Evolutionary conservation across 164 flowering plant species (phyloP).

Genomic region (Litsea cubeba): DNA sequence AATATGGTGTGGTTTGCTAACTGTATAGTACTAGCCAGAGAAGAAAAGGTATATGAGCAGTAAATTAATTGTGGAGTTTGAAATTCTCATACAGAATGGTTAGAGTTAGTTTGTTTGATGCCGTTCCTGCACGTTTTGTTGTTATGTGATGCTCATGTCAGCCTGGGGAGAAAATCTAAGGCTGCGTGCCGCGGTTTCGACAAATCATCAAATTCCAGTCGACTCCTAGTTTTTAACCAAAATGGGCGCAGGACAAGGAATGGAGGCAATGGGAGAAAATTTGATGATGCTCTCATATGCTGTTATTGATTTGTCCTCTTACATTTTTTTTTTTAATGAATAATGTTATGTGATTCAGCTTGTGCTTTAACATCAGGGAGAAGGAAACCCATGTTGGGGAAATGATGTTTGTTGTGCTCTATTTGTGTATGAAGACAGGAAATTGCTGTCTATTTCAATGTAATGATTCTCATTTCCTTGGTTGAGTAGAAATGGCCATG

Average conservation of each 20-base stretch:
- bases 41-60: neutral
- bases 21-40: slow-evolving; percentile 10
- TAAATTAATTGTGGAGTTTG: neutral
- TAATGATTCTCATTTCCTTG: too few relatives aligned
- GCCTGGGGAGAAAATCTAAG: neutral
- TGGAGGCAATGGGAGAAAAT: neutral
- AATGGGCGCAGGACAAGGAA: slow-evolving; percentile 4
- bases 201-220: slow-evolving; percentile 9
- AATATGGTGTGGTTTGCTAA: slow-evolving; percentile 6
- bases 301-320: slow-evolving; percentile 6
- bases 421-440: neutral
- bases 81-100: neutral
- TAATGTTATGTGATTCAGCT: slow-evolving; percentile 2
- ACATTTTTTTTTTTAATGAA: neutral
- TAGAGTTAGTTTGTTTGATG: slow-evolving; percentile 5
- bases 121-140: neutral
- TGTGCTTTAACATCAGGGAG: slow-evolving; percentile 4
- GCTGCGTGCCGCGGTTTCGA: neutral
- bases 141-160: neutral
- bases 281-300: neutral
- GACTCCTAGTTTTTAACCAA: slow-evolving; percentile 13
- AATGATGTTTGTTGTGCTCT: neutral
- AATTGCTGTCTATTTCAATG: neutral
- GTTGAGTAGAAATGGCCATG: too few relatives aligned
- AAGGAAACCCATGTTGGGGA: neutral